Evolutionary conservation across 768 basidiomycete genomes (phyloP).

Genomic region (Lanmaoa rubissima): DNA sequence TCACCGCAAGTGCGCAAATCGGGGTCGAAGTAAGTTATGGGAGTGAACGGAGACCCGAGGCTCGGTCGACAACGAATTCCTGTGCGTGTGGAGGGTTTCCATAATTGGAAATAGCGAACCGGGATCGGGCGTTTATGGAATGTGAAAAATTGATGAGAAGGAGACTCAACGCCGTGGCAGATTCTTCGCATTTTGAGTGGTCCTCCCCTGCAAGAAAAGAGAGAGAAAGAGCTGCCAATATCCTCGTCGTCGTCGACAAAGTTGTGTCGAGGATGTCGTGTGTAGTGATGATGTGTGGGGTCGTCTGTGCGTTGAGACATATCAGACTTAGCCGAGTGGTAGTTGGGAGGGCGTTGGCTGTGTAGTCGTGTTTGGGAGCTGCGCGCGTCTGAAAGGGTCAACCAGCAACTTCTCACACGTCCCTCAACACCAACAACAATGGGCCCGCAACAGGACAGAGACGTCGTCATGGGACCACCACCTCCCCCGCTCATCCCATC

Average conservation of each 20-base stretch:
- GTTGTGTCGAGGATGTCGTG: neutral
- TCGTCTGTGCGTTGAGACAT: neutral
- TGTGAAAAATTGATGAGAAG: constrained; percentile 21
- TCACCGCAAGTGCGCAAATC: neutral
- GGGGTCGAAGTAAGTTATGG: neutral
- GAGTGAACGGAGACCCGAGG: too few relatives aligned
- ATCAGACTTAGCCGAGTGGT: constrained; percentile 7
- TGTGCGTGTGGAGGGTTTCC: constrained; percentile 12
- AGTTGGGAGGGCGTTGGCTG: constrained; percentile 9
- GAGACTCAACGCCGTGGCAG: constrained; percentile 24
- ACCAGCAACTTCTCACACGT: constrained; percentile 27
- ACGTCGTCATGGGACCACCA: constrained; percentile 52
- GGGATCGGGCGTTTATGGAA: constrained; percentile 22
- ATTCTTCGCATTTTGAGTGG: constrained; percentile 2
- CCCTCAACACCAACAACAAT: constrained; percentile 30
- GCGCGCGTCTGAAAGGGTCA: constrained; percentile 25
- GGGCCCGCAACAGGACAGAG: constrained; percentile 45
- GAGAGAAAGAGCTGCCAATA: neutral
- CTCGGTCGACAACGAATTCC: neutral
- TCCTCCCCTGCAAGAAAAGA: neutral
- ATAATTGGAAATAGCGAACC: constrained; percentile 23
- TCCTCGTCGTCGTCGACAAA: neutral
- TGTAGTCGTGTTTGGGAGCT: constrained; percentile 34
- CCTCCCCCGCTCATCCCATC: constrained; percentile 36
- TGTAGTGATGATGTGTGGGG: neutral